Base-by-base conservation (phyloP, 148 eudicot genomes). In the Rhododendron simsii region DNA sequence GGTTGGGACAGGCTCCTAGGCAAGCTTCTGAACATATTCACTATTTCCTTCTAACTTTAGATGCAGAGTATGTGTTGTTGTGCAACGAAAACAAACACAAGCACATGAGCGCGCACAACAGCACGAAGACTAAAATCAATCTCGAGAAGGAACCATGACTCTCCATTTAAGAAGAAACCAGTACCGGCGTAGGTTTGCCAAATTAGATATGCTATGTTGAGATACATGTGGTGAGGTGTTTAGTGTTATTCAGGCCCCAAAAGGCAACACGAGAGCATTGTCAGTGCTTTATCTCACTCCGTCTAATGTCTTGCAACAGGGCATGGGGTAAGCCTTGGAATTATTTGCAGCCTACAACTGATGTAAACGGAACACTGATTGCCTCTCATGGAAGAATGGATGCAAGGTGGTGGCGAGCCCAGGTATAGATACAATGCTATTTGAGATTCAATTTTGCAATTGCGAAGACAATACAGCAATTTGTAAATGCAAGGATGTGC, bases 391-490 rank as follows among this genome's bases (percentile, higher is more conserved):
- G 94, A 13, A 94, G 91, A 88, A 98, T 98, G 98, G 98, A 94
- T 76, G 87, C 91, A 35, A 90, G 99, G 81, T 98, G 99, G 99
- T 98, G 99, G 99, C 92, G 98, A 76, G 98, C 99, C 76, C 98
- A 98, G 99, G 99, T 96, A 85, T 50, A 41, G 0, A 20, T 21
- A 59, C 2, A 5, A 1, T 37, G 2, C 39, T 81, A 59, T 15
- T 59, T 47, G 12, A 1, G 20, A 59, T 59, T 59, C 65, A 5
- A 20, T 59, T 41, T 41, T 8, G 65, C 65, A 59, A 59, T 20
- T 59, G 7, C 65, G 7, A 59, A 20, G 3, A 6, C 65, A 59
- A 21, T 14, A 20, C 4, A 4, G 61, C 21, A 55, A 55, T 55
- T 51, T 51, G 16, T 51, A 51, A 13, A 13, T 51, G 55, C 55